These are phyloP conservation scores for Trichoderma koningii DNA, from an alignment of 2,329 filamentous ascomycete genomes.

Conservation along the genomic window DNA sequence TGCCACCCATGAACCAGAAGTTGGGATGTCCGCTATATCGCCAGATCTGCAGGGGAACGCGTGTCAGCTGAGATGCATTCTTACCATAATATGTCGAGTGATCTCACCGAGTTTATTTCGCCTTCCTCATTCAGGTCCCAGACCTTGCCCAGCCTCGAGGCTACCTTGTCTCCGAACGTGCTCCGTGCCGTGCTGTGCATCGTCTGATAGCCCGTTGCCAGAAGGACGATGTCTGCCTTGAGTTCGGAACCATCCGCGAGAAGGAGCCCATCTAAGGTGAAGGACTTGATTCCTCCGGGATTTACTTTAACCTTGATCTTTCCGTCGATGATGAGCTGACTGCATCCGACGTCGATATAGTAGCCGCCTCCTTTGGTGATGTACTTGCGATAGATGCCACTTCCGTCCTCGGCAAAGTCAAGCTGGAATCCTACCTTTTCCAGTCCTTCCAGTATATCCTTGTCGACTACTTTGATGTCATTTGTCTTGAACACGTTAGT, in stretches of 20 bases:
- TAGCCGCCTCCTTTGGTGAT: conserved; percentile 9
- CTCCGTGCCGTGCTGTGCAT: conserved; percentile 3
- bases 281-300: not conserved
- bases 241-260: conserved; percentile 12
- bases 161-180: conserved; percentile 1
- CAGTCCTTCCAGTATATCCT: not conserved
- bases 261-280: not conserved
- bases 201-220: conserved; percentile 10
- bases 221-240: conserved; percentile 1
- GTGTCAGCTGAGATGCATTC: not conserved
- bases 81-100: not conserved
- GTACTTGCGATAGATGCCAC: conserved; percentile 14
- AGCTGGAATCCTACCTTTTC: conserved; percentile 2
- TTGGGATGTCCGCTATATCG: conserved; percentile 61
- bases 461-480: not conserved
- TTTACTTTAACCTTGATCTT: not conserved
- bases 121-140: conserved; percentile 63
- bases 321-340: conserved; percentile 12
- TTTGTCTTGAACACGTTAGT: not conserved
- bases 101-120: conserved; percentile 53
- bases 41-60: conserved; percentile 45
- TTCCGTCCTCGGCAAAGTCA: conserved; percentile 1
- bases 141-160: conserved; percentile 51
- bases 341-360: conserved; percentile 11
- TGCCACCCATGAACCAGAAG: conserved; percentile 68